Evolutionary conservation across 495 filamentous ascomycete genomes (phyloP), one percentile per base, ranked within the genome.

Genomic region (Lophiotrema nucula): DNA sequence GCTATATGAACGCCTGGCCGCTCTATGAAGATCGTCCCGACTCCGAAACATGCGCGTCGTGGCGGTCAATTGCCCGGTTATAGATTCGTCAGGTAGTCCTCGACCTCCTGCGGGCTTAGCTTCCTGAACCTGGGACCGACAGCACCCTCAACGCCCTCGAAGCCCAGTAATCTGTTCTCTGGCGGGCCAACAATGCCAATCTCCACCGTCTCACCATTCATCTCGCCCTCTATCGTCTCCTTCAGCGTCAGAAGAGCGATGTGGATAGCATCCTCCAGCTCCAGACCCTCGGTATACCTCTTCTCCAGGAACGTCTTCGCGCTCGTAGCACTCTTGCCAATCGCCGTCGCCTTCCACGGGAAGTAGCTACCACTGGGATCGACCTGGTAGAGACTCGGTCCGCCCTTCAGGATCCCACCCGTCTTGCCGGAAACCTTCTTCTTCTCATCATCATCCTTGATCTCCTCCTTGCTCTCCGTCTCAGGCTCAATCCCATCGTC

Each of bases 231-330:
- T 64, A 97, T 97, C 24, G 91, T 96, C 81, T 99, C 93, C 80
- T 99, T 99, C 71, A 99, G 76, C 39, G 93, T 99, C 72, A 97
- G 76, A 50, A 99, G 81, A 46, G 93, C 93, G 79, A 99, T 99
- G 76, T 97, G 92, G 58, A 99, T 91, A 19, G 93, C 93, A 75
- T 99, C 93, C 75, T 99, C 93, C 57, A 99, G 77, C 80, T 98
- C 93, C 70, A 98, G 78, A 15, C 92, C 92, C 73, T 98, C 93
- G 0, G 90, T 95, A 73, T 97, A 97, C 72, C 93, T 79, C 83
- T 98, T 98, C 82, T 98, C 93, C 67, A 98, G 76, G 77, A 97
- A 98, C 1, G 93, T 98, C 79, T 98, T 98, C 45, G 93, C 93
- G 64, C 88, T 93, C 16, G 93, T 97, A 26, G 93, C 93, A 69